Conservation (phyloP, 1,284 basidiomycete genomes). For the Somion occarium region DNA sequence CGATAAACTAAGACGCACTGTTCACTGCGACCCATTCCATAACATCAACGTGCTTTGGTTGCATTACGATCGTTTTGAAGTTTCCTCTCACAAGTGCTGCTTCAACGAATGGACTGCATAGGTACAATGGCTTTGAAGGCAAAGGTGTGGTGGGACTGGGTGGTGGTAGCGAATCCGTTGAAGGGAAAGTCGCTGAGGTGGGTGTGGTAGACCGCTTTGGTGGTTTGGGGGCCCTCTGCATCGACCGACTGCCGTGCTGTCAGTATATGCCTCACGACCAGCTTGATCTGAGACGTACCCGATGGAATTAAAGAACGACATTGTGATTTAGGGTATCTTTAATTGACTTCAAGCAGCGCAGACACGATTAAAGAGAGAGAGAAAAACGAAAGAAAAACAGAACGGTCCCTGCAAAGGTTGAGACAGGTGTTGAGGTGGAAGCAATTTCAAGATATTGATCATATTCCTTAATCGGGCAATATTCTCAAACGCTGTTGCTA, state of each 20-base stretch:
- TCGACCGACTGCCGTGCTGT: conserved; percentile 49
- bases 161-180: conserved; percentile 36
- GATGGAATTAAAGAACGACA: conserved; percentile 79
- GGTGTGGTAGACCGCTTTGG: conserved; percentile 69
- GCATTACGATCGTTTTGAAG: conserved; percentile 97
- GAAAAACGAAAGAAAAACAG: background rate
- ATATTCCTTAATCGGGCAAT: background rate
- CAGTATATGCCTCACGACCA: background rate
- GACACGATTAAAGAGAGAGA: background rate
- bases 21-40: conserved; percentile 99
- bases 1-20: conserved; percentile 48
- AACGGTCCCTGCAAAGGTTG: no score
- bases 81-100: conserved; percentile 97
- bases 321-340: conserved; percentile 20
- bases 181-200: conserved; percentile 56
- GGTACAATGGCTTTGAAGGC: conserved; percentile 71
- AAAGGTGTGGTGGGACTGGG: conserved; percentile 39
- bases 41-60: conserved; percentile 95
- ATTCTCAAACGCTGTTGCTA: conserved; percentile 7
- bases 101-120: conserved; percentile 95
- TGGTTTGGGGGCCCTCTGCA: conserved; percentile 59
- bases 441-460: conserved; percentile 2
- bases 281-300: conserved; percentile 42
- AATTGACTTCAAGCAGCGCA: background rate
- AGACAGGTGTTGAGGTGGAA: conserved; percentile 5